phyloP scores from a whole-genome alignment of 805 yeast genomes.

The Nakazawaea wyomingensis region DNA sequence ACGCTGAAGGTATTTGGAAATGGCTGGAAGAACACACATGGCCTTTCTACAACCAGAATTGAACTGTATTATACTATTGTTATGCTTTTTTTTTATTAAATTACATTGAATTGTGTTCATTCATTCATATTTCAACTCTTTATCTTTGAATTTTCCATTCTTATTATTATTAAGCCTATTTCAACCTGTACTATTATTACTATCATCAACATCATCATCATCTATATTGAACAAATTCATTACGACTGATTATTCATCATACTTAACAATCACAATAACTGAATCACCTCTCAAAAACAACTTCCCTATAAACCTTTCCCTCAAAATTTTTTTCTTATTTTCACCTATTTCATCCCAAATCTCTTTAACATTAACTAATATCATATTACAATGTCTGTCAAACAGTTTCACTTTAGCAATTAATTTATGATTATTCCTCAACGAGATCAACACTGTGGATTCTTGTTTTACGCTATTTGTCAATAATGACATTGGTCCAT shows the following conservation, averaged over 20 bases:
- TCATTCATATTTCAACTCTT: no score
- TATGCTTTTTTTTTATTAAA: no score
- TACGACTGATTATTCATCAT: no score
- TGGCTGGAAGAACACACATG: slow-evolving; percentile 24
- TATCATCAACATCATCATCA: background rate
- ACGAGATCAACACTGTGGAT: slow-evolving; percentile 77
- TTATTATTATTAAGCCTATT: no score
- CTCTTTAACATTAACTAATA: slow-evolving; percentile 88
- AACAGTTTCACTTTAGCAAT: slow-evolving; percentile 89
- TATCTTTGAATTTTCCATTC: no score
- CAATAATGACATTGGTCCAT: slow-evolving; percentile 90
- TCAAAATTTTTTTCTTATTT: slow-evolving; percentile 45
- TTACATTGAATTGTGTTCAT: no score
- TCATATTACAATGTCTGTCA: slow-evolving; percentile 93
- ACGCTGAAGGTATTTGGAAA: slow-evolving; percentile 29
- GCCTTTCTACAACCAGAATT: background rate
- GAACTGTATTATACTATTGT: no score
- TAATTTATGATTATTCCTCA: slow-evolving; percentile 90
- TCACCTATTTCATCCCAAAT: slow-evolving; percentile 56
- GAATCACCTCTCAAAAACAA: slow-evolving; percentile 95
- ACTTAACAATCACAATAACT: slow-evolving; percentile 73
- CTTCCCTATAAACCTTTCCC: slow-evolving; percentile 81
- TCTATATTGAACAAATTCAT: no score
- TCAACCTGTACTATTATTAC: no score
- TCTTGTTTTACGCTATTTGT: slow-evolving; percentile 73